Evolutionary conservation across 2,329 filamentous ascomycete species (phyloP).

Genomic region (Cercospora janseana): DNA sequence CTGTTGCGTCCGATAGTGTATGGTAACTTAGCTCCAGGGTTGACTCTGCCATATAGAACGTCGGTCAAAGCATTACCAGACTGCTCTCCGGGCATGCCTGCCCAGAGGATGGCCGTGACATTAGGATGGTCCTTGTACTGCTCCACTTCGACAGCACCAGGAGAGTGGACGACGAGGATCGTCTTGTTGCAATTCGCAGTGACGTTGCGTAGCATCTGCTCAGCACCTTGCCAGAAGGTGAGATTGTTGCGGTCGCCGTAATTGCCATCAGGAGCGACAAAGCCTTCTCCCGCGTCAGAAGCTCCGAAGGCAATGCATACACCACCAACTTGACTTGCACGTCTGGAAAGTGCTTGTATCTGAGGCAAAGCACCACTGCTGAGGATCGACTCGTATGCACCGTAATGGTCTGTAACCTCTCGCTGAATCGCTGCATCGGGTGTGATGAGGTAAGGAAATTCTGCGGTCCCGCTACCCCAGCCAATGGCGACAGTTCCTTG

Average conservation of each 20-base stretch:
- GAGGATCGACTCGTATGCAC: conserved; percentile 60
- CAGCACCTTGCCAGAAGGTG: conserved; percentile 29
- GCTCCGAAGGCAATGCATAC: conserved; percentile 82
- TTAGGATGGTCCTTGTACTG: conserved; percentile 73
- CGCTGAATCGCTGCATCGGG: conserved; percentile 67
- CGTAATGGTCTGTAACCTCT: conserved; percentile 60
- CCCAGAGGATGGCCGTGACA: conserved; percentile 75
- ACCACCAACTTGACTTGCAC: conserved; percentile 47
- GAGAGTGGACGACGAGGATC: conserved; percentile 81
- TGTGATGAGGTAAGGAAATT: conserved; percentile 2
- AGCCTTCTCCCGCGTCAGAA: conserved; percentile 80
- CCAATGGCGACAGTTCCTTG: conserved; percentile 64
- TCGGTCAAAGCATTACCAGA: conserved; percentile 30
- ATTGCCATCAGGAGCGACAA: conserved; percentile 77
- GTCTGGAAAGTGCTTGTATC: conserved; percentile 52
- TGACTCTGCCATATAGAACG: conserved; percentile 21
- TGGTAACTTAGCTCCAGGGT: conserved; percentile 25
- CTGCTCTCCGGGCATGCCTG: conserved; percentile 48
- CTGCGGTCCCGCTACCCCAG: too few species aligned
- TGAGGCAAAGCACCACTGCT: conserved; percentile 56
- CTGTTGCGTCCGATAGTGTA: conserved; percentile 74
- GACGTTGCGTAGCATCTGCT: conserved; percentile 31
- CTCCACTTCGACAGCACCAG: conserved; percentile 78
- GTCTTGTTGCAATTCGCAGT: conserved; percentile 50
- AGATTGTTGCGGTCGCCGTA: conserved; percentile 85